Percentiles rank a stretch among this genome's conserved stretches.
Conservation (phyloP, 1,284 basidiomycete species). For the Ganoderma lucidum region DNA sequence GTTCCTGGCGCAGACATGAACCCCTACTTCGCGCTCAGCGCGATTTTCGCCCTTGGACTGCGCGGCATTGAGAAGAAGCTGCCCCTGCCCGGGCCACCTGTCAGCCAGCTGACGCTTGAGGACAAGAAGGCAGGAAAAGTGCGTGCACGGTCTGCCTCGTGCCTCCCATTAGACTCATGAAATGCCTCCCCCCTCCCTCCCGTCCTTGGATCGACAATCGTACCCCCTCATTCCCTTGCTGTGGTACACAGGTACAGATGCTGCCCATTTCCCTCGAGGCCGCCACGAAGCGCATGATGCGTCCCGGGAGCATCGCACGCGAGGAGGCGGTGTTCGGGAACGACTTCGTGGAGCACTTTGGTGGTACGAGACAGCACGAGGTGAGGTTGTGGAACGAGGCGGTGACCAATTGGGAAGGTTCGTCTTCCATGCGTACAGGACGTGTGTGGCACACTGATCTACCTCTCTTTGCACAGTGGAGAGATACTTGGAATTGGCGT, state of each 20-base stretch:
- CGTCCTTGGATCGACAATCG: background rate
- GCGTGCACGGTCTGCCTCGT: constrained; percentile 13
- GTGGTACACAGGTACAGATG: constrained; percentile 61
- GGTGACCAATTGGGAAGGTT: constrained; percentile 95
- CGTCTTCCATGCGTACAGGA: constrained; percentile 1
- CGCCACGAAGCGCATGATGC: constrained; percentile 85
- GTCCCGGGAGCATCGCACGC: constrained; percentile 79
- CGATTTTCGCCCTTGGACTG: constrained; percentile 88
- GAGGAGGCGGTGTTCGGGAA: constrained; percentile 81
- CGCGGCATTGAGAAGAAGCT: constrained; percentile 87
- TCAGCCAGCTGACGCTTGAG: constrained; percentile 64
- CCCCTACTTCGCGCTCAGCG: constrained; percentile 87
- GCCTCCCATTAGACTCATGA: background rate
- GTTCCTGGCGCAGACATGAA: constrained; percentile 98
- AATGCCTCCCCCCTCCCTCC: background rate
- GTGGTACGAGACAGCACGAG: constrained; percentile 92
- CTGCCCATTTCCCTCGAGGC: constrained; percentile 81
- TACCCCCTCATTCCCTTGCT: background rate
- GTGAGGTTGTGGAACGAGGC: constrained; percentile 87
- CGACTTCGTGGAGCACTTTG: constrained; percentile 93
- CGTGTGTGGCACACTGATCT: constrained; percentile 3
- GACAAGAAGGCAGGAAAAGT: constrained; percentile 67
- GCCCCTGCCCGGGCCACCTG: constrained; percentile 75
- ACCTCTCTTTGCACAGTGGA: constrained; percentile 61
- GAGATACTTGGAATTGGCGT: constrained; percentile 85